Percentiles rank a stretch among this genome's conserved stretches.
phyloP scores from a whole-genome alignment of 1,139 yeast species.

The Diutina sp. region DNA sequence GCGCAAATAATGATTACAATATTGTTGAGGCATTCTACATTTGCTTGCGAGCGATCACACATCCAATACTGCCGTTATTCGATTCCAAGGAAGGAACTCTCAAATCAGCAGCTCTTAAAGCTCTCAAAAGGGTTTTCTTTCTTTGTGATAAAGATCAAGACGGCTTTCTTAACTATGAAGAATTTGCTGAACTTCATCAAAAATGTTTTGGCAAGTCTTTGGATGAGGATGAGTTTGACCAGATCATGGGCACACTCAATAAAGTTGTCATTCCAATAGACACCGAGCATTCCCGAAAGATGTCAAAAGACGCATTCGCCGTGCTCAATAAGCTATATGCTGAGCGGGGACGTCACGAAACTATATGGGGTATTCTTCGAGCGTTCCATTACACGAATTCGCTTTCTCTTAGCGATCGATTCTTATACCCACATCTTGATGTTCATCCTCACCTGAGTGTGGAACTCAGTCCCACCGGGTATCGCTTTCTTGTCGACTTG shows the following conservation, averaged over 20 bases:
- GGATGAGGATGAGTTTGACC: conserved; percentile 15
- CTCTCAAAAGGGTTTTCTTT: conserved; percentile 71
- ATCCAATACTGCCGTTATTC: conserved; percentile 87
- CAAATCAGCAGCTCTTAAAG: conserved; percentile 66
- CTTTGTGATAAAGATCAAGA: conserved; percentile 86
- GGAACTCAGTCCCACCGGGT: conserved; percentile 89
- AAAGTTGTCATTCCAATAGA: conserved; percentile 15
- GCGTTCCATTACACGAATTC: conserved; percentile 88
- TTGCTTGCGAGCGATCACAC: conserved; percentile 84
- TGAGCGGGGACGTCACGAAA: conserved; percentile 87
- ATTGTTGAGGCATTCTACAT: conserved; percentile 84
- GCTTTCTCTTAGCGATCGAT: conserved; percentile 65
- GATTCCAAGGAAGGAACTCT: conserved; percentile 82
- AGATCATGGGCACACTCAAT: conserved; percentile 16
- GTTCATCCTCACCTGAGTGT: conserved; percentile 72
- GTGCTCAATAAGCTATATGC: conserved; percentile 70
- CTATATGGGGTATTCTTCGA: conserved; percentile 87
- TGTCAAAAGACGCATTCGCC: conserved; percentile 67
- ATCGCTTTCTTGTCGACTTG: conserved; percentile 78
- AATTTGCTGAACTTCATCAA: conserved; percentile 53
- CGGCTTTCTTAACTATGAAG: conserved; percentile 60
- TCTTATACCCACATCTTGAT: conserved; percentile 66
- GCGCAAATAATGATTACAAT: conserved; percentile 69
- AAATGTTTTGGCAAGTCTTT: conserved; percentile 49
- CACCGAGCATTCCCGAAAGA: conserved; percentile 8